These are phyloP conservation scores for Trichoderma afroharzianum DNA, from an alignment of 2,329 filamentous ascomycete species.

Conservation along the genomic window DNA sequence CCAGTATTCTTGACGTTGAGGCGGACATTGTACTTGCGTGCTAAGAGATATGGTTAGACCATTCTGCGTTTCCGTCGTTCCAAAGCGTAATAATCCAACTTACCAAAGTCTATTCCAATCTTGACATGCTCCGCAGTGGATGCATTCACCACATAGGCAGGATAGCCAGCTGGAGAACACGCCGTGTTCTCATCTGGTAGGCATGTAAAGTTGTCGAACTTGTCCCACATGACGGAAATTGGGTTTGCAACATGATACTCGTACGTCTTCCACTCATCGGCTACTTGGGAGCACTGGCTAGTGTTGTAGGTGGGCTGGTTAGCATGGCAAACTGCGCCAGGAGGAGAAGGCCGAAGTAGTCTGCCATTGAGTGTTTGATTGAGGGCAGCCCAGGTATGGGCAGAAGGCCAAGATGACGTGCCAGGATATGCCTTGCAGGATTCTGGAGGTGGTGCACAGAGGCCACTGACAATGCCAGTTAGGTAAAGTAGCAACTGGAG, in stretches of 20 bases:
- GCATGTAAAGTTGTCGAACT: conserved; percentile 50
- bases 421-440: conserved; percentile 48
- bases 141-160: conserved; percentile 36
- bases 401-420: conserved; percentile 45
- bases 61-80: conserved; percentile 18
- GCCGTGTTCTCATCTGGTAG: conserved; percentile 38
- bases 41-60: conserved; percentile 34
- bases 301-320: conserved; percentile 26
- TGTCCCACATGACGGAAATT: conserved; percentile 35
- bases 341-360: conserved; percentile 41
- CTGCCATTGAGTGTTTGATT: conserved; percentile 43
- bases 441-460: neutral
- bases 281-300: conserved; percentile 28
- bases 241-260: conserved; percentile 30
- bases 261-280: conserved; percentile 27
- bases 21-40: conserved; percentile 40
- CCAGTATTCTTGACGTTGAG: conserved; percentile 40
- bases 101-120: conserved; percentile 42
- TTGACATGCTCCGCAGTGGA: conserved; percentile 33
- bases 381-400: conserved; percentile 42
- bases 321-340: conserved; percentile 30
- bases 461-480: neutral
- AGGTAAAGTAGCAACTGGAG: neutral
- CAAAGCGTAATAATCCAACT: conserved; percentile 17
- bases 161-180: conserved; percentile 34